Percentiles rank a stretch among this genome's conserved stretches.
Conservation (phyloP, 1,284 basidiomycete genomes). For the Leucoagaricus sp. region DNA sequence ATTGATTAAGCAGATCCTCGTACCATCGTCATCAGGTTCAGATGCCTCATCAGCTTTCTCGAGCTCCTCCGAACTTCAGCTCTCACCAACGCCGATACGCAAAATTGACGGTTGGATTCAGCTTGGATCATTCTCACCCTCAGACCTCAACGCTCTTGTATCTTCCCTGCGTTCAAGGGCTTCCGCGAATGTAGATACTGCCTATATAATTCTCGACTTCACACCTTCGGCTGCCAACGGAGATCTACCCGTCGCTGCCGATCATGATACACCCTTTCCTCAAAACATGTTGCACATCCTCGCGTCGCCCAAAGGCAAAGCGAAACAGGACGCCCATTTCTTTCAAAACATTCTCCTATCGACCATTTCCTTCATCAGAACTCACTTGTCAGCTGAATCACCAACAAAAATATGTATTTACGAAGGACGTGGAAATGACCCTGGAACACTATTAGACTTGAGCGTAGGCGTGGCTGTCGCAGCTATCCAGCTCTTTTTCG, state of each 20-base stretch:
- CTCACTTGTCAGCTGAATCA: constrained; percentile 32
- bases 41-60: not conserved
- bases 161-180: not conserved
- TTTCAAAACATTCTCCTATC: constrained; percentile 50
- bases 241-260: not conserved
- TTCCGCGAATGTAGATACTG: not conserved
- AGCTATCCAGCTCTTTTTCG: constrained; percentile 60
- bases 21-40: constrained; percentile 11
- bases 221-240: not conserved
- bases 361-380: constrained; percentile 47
- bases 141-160: not conserved
- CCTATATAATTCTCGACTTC: constrained; percentile 15
- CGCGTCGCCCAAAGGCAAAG: constrained; percentile 43
- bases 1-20: constrained; percentile 49
- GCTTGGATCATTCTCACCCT: constrained; percentile 30
- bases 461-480: constrained; percentile 65
- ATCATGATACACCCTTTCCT: not conserved
- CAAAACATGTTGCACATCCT: constrained; percentile 12
- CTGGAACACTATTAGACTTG: constrained; percentile 57
- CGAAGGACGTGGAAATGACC: constrained; percentile 23
- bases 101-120: constrained; percentile 40
- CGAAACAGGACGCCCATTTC: constrained; percentile 52
- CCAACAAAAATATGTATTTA: constrained; percentile 1
- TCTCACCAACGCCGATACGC: constrained; percentile 30
- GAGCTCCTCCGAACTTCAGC: not conserved